A percentile compares a stretch with the other conserved stretches of the same genome.
phyloP scores from a whole-genome alignment of 2,329 filamentous ascomycete genomes.

The Aspergillus sergii region DNA sequence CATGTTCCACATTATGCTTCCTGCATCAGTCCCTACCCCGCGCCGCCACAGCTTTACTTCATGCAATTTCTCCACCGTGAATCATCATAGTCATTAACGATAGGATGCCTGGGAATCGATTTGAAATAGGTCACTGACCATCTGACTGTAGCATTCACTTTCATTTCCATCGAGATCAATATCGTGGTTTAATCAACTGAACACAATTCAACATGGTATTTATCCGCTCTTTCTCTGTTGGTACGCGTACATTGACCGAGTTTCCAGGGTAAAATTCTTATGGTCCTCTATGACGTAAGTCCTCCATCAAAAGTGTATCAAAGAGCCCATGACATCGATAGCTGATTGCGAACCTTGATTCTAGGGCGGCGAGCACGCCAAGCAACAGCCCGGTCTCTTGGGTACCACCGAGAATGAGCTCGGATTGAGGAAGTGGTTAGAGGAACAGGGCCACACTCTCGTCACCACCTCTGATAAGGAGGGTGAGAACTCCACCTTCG shows the following conservation, averaged over 20 bases:
- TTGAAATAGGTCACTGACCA: constrained; percentile 1
- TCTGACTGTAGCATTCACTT: neutral
- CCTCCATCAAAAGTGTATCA: neutral
- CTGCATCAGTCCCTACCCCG: neutral
- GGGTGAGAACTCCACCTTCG: constrained; percentile 86
- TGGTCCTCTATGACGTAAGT: constrained; percentile 88
- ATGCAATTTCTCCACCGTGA: neutral
- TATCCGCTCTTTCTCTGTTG: constrained; percentile 59
- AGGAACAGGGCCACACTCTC: constrained; percentile 93
- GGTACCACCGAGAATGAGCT: constrained; percentile 99
- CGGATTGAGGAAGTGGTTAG: constrained; percentile 94
- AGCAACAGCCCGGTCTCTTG: constrained; percentile 83
- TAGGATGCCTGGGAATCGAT: neutral
- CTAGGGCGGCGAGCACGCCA: constrained; percentile 78
- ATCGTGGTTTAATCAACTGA: constrained; percentile 6
- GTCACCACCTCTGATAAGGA: constrained; percentile 99
- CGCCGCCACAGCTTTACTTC: too few relatives aligned
- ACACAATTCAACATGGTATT: constrained; percentile 60
- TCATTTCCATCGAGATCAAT: neutral
- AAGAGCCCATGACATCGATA: constrained; percentile 1
- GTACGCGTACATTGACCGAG: constrained; percentile 64
- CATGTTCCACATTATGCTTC: neutral
- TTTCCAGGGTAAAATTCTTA: constrained; percentile 91
- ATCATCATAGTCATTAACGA: neutral
- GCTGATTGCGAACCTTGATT: constrained; percentile 9